phyloP scores from a whole-genome alignment of 2,329 filamentous ascomycete genomes.

The Hypoxylon sp. region DNA sequence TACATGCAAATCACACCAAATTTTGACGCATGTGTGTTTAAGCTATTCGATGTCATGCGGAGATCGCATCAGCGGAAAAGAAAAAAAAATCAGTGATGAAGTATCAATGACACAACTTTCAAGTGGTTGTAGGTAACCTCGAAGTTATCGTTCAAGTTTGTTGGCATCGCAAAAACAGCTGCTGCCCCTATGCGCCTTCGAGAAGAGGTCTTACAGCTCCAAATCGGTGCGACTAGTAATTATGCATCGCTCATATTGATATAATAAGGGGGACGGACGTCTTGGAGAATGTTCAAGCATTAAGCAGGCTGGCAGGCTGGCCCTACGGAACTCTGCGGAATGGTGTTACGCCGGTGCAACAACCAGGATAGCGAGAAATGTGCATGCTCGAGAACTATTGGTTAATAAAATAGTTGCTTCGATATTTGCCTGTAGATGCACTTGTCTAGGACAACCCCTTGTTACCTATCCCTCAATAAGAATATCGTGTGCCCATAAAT shows the following conservation, averaged over 20 bases:
- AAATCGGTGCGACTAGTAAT: conserved; percentile 30
- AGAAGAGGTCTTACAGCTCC: conserved; percentile 29
- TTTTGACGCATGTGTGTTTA: conserved; percentile 1
- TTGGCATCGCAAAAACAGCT: no score
- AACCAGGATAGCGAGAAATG: conserved; percentile 27
- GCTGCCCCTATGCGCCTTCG: conserved; percentile 25
- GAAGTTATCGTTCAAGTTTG: no score
- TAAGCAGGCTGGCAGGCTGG: conserved; percentile 27
- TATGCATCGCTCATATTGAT: conserved; percentile 33
- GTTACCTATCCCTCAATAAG: conserved; percentile 1
- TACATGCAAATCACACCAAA: conserved; percentile 9
- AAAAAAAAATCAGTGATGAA: no score
- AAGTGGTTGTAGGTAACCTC: no score
- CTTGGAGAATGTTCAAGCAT: conserved; percentile 26
- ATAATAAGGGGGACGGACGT: conserved; percentile 20
- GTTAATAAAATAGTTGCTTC: conserved; percentile 16
- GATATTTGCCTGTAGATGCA: conserved; percentile 32
- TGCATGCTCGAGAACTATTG: conserved; percentile 25
- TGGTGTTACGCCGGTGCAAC: conserved; percentile 38
- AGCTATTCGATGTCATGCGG: conserved; percentile 17
- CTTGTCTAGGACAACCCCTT: conserved; percentile 19
- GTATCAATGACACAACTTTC: no score
- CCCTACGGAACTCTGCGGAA: conserved; percentile 33
- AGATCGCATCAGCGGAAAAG: no score
- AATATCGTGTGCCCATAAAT: conserved; percentile 12